These are phyloP conservation scores for Dendrocalamus sinicus DNA, from an alignment of 176 grass and related monocot genomes.

Conservation along the genomic window DNA sequence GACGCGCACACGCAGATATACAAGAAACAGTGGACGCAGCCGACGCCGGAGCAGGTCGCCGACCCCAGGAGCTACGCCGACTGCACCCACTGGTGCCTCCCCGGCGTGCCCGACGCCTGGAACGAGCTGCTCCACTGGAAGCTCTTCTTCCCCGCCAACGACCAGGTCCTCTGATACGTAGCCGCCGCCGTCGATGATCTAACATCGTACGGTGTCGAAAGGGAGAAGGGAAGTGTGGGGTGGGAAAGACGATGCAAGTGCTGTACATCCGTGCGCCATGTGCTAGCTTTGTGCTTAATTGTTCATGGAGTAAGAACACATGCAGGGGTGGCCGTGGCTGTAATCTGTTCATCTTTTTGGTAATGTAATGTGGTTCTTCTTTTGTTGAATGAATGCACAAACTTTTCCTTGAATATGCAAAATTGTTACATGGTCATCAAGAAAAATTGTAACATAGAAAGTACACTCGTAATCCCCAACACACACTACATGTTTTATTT, in stretches of 20 bases:
- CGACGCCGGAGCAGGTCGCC: conserved; percentile 55
- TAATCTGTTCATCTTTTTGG: conserved; percentile 22
- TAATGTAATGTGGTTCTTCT: background rate
- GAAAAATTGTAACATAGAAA: background rate
- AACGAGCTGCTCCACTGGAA: conserved; percentile 77
- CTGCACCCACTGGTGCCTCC: conserved; percentile 84
- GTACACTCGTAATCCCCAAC: background rate
- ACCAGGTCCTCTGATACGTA: conserved; percentile 40
- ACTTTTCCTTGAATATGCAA: background rate
- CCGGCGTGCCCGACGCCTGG: conserved; percentile 77
- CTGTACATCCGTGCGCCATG: background rate
- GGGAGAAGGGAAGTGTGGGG: too few relatives aligned
- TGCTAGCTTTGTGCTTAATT: background rate
- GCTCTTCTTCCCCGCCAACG: conserved; percentile 65
- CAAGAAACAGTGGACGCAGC: conserved; percentile 51
- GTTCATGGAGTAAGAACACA: background rate
- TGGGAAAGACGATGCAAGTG: background rate
- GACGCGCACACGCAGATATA: conserved; percentile 70
- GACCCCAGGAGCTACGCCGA: conserved; percentile 68
- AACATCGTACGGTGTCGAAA: background rate
- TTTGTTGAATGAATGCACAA: background rate
- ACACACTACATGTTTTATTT: background rate
- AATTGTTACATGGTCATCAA: background rate
- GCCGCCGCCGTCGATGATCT: background rate
- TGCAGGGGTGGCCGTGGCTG: background rate